These are phyloP conservation scores for Myxozyma geophila DNA, from an alignment of 805 yeast species.

Conservation along the genomic window DNA sequence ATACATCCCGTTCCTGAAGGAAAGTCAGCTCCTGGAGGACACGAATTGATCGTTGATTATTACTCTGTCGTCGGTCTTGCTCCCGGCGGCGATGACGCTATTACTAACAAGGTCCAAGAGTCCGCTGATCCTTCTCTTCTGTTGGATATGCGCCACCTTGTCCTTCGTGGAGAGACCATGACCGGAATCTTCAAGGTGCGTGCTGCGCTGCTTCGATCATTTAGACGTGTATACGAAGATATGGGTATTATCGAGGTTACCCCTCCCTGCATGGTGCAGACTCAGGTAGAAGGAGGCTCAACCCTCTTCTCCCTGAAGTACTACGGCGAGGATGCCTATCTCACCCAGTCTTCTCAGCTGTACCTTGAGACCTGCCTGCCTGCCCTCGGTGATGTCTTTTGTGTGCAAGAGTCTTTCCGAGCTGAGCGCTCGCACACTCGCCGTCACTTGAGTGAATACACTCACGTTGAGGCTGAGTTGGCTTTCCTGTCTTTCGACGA, in stretches of 20 bases:
- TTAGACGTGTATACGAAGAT: slow-evolving; percentile 78
- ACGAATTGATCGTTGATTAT: slow-evolving; percentile 88
- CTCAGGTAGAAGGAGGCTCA: slow-evolving; percentile 99
- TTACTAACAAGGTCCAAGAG: slow-evolving; percentile 93
- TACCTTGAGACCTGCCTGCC: slow-evolving; percentile 96
- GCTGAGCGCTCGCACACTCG: slow-evolving; percentile 99
- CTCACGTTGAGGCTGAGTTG: slow-evolving; percentile 95
- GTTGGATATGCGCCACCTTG: slow-evolving; percentile 91
- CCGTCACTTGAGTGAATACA: slow-evolving; percentile 95
- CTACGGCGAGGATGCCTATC: slow-evolving; percentile 94
- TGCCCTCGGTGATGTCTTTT: slow-evolving; percentile 94
- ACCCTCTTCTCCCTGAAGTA: slow-evolving; percentile 90
- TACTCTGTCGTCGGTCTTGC: slow-evolving; percentile 90
- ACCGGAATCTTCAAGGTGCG: slow-evolving; percentile 94
- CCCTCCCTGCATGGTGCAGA: slow-evolving; percentile 99
- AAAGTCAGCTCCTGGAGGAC: slow-evolving; percentile 96
- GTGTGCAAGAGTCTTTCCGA: slow-evolving; percentile 97
- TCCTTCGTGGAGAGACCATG: slow-evolving; percentile 95
- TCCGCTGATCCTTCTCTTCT: slow-evolving; percentile 80
- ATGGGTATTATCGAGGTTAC: slow-evolving; percentile 87
- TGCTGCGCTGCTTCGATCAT: slow-evolving; percentile 70
- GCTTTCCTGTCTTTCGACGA: slow-evolving; percentile 88
- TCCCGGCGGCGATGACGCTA: slow-evolving; percentile 93
- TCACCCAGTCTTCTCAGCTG: slow-evolving; percentile 96
- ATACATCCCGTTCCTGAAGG: slow-evolving; percentile 90